Conservation (phyloP, 73 alveolate genomes). For the Strombidium stylifer region DNA sequence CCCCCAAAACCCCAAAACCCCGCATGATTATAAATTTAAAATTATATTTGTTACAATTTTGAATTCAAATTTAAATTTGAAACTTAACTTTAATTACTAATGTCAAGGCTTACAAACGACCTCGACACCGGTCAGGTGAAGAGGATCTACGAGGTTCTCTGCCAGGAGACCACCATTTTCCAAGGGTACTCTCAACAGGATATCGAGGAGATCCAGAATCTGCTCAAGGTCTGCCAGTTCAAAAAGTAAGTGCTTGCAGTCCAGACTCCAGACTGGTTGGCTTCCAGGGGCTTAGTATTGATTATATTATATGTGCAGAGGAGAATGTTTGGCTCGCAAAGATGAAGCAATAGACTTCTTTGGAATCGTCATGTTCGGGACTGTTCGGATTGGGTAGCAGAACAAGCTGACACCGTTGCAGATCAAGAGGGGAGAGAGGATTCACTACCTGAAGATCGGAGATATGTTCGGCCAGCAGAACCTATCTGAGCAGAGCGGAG, state of each 20-base stretch:
- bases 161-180: slow-evolving; percentile 29
- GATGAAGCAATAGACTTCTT: slow-evolving; percentile 31
- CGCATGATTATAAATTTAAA: too few relatives aligned
- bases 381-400: not conserved
- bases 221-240: slow-evolving; percentile 18
- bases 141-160: slow-evolving; percentile 20
- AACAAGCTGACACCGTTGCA: slow-evolving; percentile 1
- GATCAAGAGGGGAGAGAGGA: not conserved
- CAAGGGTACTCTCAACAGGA: slow-evolving; percentile 16
- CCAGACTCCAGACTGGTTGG: not conserved
- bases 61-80: too few relatives aligned
- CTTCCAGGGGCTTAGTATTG: not conserved
- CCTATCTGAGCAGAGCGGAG: slow-evolving; percentile 1
- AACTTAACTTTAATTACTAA: too few relatives aligned
- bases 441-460: slow-evolving; percentile 6
- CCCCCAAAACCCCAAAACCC: too few relatives aligned
- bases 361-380: slow-evolving; percentile 27
- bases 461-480: slow-evolving; percentile 41
- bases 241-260: not conserved
- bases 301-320: not conserved
- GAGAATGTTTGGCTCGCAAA: slow-evolving; percentile 5
- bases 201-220: not conserved
- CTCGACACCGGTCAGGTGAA: slow-evolving; percentile 9
- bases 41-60: too few relatives aligned
- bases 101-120: slow-evolving; percentile 32